Evolutionary conservation across 2,329 filamentous ascomycete genomes (phyloP).

Genomic region (Penicillium sp.): DNA sequence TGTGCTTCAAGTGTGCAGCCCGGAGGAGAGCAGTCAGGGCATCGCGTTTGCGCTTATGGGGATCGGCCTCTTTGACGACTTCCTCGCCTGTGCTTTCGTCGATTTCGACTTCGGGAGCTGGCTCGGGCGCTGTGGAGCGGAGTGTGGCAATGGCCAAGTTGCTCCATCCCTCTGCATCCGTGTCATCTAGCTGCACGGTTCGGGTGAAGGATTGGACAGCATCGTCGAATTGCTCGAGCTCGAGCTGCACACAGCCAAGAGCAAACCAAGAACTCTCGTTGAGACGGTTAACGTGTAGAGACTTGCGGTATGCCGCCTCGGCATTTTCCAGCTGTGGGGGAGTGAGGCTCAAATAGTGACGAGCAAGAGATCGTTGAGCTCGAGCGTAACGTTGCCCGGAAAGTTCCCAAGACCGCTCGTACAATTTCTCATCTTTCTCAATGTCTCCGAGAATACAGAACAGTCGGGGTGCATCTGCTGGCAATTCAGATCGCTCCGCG

Average conservation of each 20-base stretch:
- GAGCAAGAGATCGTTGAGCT: conserved; percentile 79
- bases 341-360: conserved; percentile 63
- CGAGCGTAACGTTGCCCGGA: conserved; percentile 75
- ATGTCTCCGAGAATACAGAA: conserved; percentile 94
- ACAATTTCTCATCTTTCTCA: conserved; percentile 66
- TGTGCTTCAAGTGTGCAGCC: conserved; percentile 73
- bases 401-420: conserved; percentile 80
- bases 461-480: conserved; percentile 75
- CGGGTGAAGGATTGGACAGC: conserved; percentile 79
- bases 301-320: conserved; percentile 69
- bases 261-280: conserved; percentile 84
- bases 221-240: conserved; percentile 67
- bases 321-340: conserved; percentile 59
- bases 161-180: conserved; percentile 88
- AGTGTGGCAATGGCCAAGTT: conserved; percentile 84
- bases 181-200: conserved; percentile 77
- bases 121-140: conserved; percentile 38
- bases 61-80: conserved; percentile 37
- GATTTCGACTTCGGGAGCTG: conserved; percentile 23
- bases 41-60: conserved; percentile 61
- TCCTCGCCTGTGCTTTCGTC: conserved; percentile 23
- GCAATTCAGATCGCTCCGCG: conserved; percentile 62
- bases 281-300: conserved; percentile 71
- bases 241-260: conserved; percentile 78
- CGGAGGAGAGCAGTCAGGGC: conserved; percentile 80